Evolutionary conservation across 73 alveolate species (phyloP).

Genomic region (Breviolum minutum): DNA sequence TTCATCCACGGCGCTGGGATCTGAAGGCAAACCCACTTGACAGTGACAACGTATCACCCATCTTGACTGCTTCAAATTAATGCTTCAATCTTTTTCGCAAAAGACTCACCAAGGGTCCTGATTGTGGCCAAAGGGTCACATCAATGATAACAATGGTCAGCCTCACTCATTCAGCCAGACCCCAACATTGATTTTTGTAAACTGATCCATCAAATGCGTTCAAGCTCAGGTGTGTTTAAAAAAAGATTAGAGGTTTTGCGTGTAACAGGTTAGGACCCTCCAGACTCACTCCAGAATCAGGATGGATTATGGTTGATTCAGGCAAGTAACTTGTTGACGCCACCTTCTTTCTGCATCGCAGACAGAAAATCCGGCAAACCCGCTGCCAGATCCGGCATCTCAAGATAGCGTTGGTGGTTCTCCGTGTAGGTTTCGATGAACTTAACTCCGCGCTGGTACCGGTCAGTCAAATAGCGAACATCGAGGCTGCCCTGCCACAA

Average conservation of each 20-base stretch:
- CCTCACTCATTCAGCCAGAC: too few species aligned
- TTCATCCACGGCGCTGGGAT: not conserved
- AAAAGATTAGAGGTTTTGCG: not conserved
- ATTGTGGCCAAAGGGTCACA: conserved; percentile 18
- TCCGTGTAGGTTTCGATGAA: not conserved
- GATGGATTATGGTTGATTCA: too few species aligned
- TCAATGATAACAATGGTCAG: not conserved
- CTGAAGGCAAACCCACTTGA: too few species aligned
- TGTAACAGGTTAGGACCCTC: too few species aligned
- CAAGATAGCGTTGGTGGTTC: not conserved
- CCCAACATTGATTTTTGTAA: too few species aligned
- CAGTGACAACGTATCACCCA: too few species aligned
- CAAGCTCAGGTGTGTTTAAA: too few species aligned
- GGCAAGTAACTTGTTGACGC: not conserved
- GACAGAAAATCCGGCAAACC: not conserved
- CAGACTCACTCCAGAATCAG: too few species aligned
- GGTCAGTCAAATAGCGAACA: conserved; percentile 4
- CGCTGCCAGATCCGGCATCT: not conserved
- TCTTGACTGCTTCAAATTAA: too few species aligned
- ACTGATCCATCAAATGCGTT: too few species aligned
- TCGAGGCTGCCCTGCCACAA: not conserved
- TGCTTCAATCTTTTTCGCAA: not conserved
- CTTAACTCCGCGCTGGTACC: conserved; percentile 20
- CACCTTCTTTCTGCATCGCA: not conserved
- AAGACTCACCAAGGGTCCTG: not conserved